Base-by-base conservation (phyloP, 228 moss, liverwort and hornwort genomes). In the Sphagnum fallax region DNA sequence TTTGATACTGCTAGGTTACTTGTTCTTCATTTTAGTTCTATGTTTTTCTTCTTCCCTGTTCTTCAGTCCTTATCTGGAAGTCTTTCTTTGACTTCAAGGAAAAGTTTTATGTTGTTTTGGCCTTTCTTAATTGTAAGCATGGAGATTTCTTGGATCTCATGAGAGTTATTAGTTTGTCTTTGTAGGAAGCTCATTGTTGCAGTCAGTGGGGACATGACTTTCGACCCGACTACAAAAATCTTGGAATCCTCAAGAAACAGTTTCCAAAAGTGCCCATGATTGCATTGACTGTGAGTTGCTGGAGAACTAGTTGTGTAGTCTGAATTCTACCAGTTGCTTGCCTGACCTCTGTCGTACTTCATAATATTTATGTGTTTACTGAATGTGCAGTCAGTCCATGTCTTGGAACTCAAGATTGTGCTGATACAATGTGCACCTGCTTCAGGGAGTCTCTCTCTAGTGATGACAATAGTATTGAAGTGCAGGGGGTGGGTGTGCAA, bases 171-270 rank as follows among this genome's bases (percentile, higher is more conserved):
- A 2, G 32, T 32, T 32, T 32, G 2, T 53, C 67, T 52, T 63
- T 83, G 74, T 90, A 97, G 97, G 97, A 97, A 77, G 97, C 97
- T 15, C 97, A 97, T 72, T 97, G 97, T 77, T 97, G 97, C 79
- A 97, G 97, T 74, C 97, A 97, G 62, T 97, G 97, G 93, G 97
- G 93, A 66, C 97, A 97, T 77, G 97, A 97, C 73, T 97, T 97
- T 75, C 91, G 97, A 75, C 93, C 97, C 57, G 93, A 97, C 75
- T 97, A 97, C 60, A 93, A 93, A 70, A 88, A 90, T 75, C 70
- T 97, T 67, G 90, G 93, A 70, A 97, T 93, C 76, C 68, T 97
- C 63, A 97, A 93, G 82, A 97, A 93, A 67, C 97, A 97, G 78
- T 97, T 93, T 69, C 89, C 97, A 61, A 91, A 84, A 75, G 93